Evolutionary conservation across 1,284 basidiomycete genomes (phyloP).

Genomic region (Papiliotrema fonsecae): DNA sequence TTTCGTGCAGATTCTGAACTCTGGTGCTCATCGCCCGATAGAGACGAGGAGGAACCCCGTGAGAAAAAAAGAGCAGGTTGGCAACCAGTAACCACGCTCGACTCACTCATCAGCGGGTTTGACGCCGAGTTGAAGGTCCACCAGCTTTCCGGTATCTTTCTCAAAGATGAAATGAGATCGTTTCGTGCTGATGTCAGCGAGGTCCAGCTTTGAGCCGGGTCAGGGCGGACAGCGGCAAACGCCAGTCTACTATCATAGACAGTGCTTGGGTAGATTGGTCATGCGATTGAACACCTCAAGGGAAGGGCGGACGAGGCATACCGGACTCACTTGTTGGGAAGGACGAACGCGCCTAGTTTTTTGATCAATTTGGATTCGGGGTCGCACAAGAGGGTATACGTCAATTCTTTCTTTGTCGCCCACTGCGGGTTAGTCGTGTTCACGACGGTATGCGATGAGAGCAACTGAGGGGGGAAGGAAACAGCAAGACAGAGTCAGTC

Average conservation of each 20-base stretch:
- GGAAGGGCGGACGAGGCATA: background rate
- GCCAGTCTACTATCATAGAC: too few species aligned
- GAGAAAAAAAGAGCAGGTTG: too few species aligned
- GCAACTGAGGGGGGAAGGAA: background rate
- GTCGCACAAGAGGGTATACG: slow-evolving; percentile 81
- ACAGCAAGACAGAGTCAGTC: background rate
- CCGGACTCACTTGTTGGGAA: slow-evolving; percentile 55
- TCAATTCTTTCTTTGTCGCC: slow-evolving; percentile 63
- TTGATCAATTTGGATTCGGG: slow-evolving; percentile 73
- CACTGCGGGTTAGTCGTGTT: slow-evolving; percentile 30
- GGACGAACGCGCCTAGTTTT: slow-evolving; percentile 70
- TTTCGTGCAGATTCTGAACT: too few species aligned
- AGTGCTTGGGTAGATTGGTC: too few species aligned
- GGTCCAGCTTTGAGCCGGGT: background rate
- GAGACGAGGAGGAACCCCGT: too few species aligned
- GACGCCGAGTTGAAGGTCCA: slow-evolving; percentile 75
- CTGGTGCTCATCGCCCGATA: too few species aligned
- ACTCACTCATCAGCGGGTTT: slow-evolving; percentile 63
- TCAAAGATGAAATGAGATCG: slow-evolving; percentile 87
- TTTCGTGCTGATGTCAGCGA: slow-evolving; percentile 56
- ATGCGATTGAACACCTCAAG: background rate
- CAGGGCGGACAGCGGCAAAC: too few species aligned
- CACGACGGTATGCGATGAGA: background rate
- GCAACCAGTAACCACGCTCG: too few species aligned
- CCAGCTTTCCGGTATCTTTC: slow-evolving; percentile 70